Conservation (phyloP, 805 yeast genomes). For the Saccharomycopsis sp. region DNA sequence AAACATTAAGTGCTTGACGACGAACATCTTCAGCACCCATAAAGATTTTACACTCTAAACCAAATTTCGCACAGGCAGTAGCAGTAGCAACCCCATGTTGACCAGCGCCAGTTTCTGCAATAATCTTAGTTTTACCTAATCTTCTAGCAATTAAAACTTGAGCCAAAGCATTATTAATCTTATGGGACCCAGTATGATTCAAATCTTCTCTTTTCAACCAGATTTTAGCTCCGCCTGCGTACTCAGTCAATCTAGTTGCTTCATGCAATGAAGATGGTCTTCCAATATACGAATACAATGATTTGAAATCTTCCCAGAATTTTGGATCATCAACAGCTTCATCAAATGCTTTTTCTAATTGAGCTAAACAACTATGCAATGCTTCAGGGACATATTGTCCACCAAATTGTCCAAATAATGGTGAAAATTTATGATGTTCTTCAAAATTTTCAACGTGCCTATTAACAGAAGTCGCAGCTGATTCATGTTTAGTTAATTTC, state of each 20-base stretch:
- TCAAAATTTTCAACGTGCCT: slow-evolving; percentile 32
- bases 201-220: slow-evolving; percentile 98
- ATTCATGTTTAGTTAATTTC: slow-evolving; percentile 28
- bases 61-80: slow-evolving; percentile 88
- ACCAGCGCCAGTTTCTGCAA: slow-evolving; percentile 92
- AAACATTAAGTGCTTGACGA: slow-evolving; percentile 96
- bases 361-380: slow-evolving; percentile 81
- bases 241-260: slow-evolving; percentile 84
- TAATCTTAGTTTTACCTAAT: slow-evolving; percentile 67
- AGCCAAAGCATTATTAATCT: slow-evolving; percentile 77
- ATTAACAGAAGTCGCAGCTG: slow-evolving; percentile 27
- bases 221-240: slow-evolving; percentile 91
- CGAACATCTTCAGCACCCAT: slow-evolving; percentile 99
- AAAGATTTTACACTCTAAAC: slow-evolving; percentile 85
- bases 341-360: slow-evolving; percentile 83
- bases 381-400: slow-evolving; percentile 99
- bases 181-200: slow-evolving; percentile 85
- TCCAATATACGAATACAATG: slow-evolving; percentile 87
- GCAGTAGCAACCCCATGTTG: slow-evolving; percentile 94
- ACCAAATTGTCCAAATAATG: slow-evolving; percentile 91
- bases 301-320: slow-evolving; percentile 89
- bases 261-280: slow-evolving; percentile 90
- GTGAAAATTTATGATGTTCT: slow-evolving; percentile 61
- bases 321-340: slow-evolving; percentile 79
- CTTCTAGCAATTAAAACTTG: slow-evolving; percentile 76